Evolutionary conservation across 345 rosid species (phyloP), one percentile per base, ranked within the genome.

Genomic region (Eutrema heterophyllum): DNA sequence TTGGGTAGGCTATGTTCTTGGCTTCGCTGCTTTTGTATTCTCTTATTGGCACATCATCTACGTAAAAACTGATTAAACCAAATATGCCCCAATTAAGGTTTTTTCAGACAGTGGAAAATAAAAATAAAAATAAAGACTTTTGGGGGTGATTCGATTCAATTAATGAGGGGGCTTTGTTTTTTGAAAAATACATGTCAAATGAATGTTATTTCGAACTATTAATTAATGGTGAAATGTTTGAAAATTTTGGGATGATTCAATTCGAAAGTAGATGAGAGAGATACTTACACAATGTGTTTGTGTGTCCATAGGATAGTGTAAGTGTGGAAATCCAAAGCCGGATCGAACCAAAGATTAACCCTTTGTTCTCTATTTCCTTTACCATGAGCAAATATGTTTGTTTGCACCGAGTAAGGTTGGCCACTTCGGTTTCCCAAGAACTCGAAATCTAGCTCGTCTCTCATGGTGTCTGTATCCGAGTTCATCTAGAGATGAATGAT

Each of bases 331-430:
- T 83, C 96, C 16, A 76, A 79, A 5, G 97, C 36, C 0, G 98
- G 98, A 59, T 94, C 98, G 70, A 94, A 91, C 98, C 98, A 94
- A 6, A 94, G 89, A 80, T 94, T 91, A 40, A 94, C 81, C 53
- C 97, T 86, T 77, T 94, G 96, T 65, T 91, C 98, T 56, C 88
- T 80, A 57, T 91, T 93, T 36, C 97, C 98, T 79, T 94, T 89
- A 4, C 98, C 97, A 78, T 88, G 95, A 68, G 91, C 96, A 73
- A 75, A 94, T 51, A 94, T 72, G 72, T 91, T 91, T 33, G 98
- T 94, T 65, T 94, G 97, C 8, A 94, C 98, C 2, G 98, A 91
- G 72, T 88, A 89, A 9, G 98, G 97, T 64, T 94, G 95, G 2
- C 98, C 97, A 36, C 78, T 83, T 45, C 96, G 73, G 73, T 91